Percentiles rank a stretch among this genome's conserved stretches.
Conservation (phyloP, 768 basidiomycete species). For the Lactifluus echinatus region DNA sequence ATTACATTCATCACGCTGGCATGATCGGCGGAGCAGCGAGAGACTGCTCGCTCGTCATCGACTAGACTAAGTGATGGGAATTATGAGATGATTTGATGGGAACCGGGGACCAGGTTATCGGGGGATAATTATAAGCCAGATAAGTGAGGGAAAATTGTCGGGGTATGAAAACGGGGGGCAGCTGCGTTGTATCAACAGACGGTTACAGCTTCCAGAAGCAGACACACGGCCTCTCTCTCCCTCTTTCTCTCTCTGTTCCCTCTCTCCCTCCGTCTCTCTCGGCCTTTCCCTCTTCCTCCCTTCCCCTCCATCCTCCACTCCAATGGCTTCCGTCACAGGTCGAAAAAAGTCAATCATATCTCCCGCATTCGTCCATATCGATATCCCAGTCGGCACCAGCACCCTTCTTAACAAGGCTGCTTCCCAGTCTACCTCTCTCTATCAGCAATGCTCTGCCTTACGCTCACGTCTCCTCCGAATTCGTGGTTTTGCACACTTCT, state of each 20-base stretch:
- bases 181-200: slow-evolving; percentile 7
- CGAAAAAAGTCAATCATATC: slow-evolving; percentile 75
- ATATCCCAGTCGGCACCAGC: slow-evolving; percentile 68
- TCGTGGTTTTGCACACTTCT: slow-evolving; percentile 62
- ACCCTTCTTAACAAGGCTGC: slow-evolving; percentile 88
- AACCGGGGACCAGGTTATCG: not conserved
- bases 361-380: slow-evolving; percentile 55
- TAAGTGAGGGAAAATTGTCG: not conserved
- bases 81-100: not conserved
- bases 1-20: too few relatives aligned
- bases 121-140: not conserved
- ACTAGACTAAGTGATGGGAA: too few relatives aligned
- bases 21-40: too few relatives aligned
- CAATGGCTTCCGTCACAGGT: slow-evolving; percentile 36
- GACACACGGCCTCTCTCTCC: slow-evolving; percentile 15
- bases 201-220: slow-evolving; percentile 6
- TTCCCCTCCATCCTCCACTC: slow-evolving; percentile 14
- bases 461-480: slow-evolving; percentile 72
- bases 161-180: slow-evolving; percentile 13
- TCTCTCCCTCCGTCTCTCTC: slow-evolving; percentile 2
- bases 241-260: slow-evolving; percentile 1
- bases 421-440: slow-evolving; percentile 80
- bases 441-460: slow-evolving; percentile 82
- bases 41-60: too few relatives aligned
- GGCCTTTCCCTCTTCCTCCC: not conserved